A percentile compares a stretch with the other conserved stretches of the same genome.
Evolutionary conservation across 2,329 filamentous ascomycete species (phyloP).

Genomic region (Conoideocrella luteorostrata): DNA sequence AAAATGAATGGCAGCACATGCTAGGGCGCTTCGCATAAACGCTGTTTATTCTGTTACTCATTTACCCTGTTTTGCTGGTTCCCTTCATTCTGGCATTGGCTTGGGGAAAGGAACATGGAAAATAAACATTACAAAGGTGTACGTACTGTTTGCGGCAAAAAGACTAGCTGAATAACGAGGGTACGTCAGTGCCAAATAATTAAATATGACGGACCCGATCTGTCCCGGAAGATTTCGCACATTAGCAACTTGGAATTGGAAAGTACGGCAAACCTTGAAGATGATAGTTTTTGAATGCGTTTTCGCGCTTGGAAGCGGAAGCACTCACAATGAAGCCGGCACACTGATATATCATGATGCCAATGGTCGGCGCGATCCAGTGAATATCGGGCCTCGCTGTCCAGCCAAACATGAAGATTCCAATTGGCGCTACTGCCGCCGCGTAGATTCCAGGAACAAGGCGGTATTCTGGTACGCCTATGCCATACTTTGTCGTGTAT

Average conservation of each 20-base stretch:
- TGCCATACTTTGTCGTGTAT: not conserved
- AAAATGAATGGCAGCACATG: not conserved
- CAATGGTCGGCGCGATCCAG: not conserved
- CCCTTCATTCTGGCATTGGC: too few relatives aligned
- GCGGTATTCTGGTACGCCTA: not conserved
- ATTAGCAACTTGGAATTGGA: too few relatives aligned
- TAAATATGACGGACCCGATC: not conserved
- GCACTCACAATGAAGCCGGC: not conserved
- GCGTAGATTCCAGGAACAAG: not conserved
- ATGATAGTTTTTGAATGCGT: too few relatives aligned
- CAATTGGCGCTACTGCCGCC: constrained; percentile 13
- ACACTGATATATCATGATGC: not conserved
- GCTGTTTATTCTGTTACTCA: too few relatives aligned
- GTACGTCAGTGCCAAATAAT: not conserved
- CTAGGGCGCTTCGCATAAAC: not conserved
- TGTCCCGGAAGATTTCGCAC: not conserved
- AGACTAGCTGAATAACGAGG: not conserved
- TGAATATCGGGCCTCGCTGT: constrained; percentile 34
- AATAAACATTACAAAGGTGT: too few relatives aligned
- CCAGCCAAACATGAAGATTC: constrained; percentile 36
- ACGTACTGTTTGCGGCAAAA: not conserved
- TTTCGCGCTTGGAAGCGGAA: too few relatives aligned
- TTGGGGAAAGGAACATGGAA: too few relatives aligned
- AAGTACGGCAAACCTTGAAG: too few relatives aligned
- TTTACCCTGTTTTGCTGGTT: too few relatives aligned